Evolutionary conservation across 2,329 filamentous ascomycete genomes (phyloP), one percentile per base, ranked within the genome.

Genomic region (Xylariaceae sp.): DNA sequence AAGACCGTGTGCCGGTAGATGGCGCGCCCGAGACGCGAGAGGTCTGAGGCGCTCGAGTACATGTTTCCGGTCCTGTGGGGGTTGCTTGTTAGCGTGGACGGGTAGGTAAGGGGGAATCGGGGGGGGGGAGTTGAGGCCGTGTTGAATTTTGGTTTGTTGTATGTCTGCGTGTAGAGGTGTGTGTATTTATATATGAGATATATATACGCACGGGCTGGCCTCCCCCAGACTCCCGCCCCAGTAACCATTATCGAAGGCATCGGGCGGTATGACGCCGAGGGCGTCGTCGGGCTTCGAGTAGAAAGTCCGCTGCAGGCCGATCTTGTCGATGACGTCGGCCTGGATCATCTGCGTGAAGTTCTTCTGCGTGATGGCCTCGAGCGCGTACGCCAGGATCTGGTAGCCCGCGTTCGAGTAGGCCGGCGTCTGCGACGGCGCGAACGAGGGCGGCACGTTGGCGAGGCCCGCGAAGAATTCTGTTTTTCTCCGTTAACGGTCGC

Each of bases 1-100:
- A 80, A 62, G 1, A 79, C 64, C 0, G 69, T 70, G 18, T 71
- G 74, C 9, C 64, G 64, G 19, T 80, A 68, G 57, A 80, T 78
- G 20, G 74, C 72, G 2, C 73, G 74, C n/a, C 77, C 76, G n/a
- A 79, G 65, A 5, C 64, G 61, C 0, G 74, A 71, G 50, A 80
- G 66, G 65, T 80, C 79, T 3, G 67, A 66, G 1, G 71, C 62
- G 0, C 75, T 77, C 16, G 77, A 75, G 68, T 75, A 80, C 61
- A 79, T 73, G 56, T 77, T 77, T 1, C 77, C 77, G 2, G 76
- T 70, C 0, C 72, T 74, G 49, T 16, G 32, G 50, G 29, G 23
- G 21, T 32, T 16, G 16, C 2, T 48, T 23, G 12, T n/a, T n/a
- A n/a, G n/a, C n/a, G n/a, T n/a, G n/a, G n/a, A n/a, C n/a, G n/a